Percentiles rank a stretch among this genome's conserved stretches.
Conservation (phyloP, 2,329 filamentous ascomycete genomes). For the Fusarium clavum region DNA sequence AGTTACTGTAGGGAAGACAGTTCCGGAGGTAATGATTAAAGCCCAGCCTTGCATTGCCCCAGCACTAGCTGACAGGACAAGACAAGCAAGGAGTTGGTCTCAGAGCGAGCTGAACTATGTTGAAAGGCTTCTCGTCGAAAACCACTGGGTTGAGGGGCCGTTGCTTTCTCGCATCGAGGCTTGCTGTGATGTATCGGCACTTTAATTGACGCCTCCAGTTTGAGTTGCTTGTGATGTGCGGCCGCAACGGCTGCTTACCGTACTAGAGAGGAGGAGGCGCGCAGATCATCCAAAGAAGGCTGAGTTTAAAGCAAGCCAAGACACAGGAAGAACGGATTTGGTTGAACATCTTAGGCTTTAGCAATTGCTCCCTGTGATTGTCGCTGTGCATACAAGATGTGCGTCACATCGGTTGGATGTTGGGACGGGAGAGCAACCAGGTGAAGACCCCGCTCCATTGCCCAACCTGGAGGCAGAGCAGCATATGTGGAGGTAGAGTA, state of each 20-base stretch:
- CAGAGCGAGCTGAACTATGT: constrained; percentile 4
- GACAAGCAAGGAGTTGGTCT: constrained; percentile 3
- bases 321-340: constrained; percentile 6
- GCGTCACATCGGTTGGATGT: constrained; percentile 26
- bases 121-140: constrained; percentile 3
- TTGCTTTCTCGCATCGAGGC: constrained; percentile 13
- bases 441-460: constrained; percentile 15
- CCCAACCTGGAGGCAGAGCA: constrained; percentile 3
- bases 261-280: constrained; percentile 3
- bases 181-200: constrained; percentile 3
- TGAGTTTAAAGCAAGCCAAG: constrained; percentile 17
- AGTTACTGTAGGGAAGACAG: constrained; percentile 11
- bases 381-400: constrained; percentile 4
- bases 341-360: constrained; percentile 1
- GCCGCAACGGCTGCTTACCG: constrained; percentile 11
- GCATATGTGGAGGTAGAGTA: constrained; percentile 10
- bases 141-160: constrained; percentile 4
- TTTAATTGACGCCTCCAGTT: constrained; percentile 3
- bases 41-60: constrained; percentile 1
- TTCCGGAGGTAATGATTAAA: neutral
- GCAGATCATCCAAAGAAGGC: constrained; percentile 19
- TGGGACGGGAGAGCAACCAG: constrained; percentile 32
- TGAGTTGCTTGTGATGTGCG: constrained; percentile 6
- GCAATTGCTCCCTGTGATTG: constrained; percentile 2
- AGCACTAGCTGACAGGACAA: constrained; percentile 15